These are phyloP conservation scores for Eucalyptus sideroxylon DNA, from an alignment of 345 rosid species.

Conservation along the genomic window DNA sequence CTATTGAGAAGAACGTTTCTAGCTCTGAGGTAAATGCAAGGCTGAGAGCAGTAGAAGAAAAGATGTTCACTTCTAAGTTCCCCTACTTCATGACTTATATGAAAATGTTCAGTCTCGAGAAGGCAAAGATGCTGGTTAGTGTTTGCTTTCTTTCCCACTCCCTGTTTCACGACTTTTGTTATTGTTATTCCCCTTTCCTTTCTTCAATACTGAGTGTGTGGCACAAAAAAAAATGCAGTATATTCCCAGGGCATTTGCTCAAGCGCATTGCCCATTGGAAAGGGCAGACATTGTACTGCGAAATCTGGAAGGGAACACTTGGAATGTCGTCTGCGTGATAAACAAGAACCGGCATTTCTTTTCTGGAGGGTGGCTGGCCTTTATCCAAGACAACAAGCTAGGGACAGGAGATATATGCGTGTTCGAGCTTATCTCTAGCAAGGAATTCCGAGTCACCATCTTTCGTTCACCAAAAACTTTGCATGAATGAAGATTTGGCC, in stretches of 20 bases:
- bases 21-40: not conserved
- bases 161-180: not conserved
- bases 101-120: not conserved
- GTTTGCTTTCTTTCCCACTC: not conserved
- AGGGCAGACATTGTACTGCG: not conserved
- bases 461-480: not conserved
- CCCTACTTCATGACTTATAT: not conserved
- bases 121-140: not conserved
- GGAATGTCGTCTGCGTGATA: not conserved
- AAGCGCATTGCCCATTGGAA: not conserved
- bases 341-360: not conserved
- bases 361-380: not conserved
- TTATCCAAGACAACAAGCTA: not conserved
- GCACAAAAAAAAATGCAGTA: not conserved
- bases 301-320: not conserved
- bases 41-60: not conserved
- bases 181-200: not conserved
- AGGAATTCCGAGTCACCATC: not conserved
- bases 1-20: not conserved
- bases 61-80: not conserved
- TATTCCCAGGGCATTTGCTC: not conserved
- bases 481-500: not conserved
- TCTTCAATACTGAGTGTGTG: not conserved
- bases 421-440: not conserved
- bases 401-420: not conserved